phyloP scores from a whole-genome alignment of 2,329 filamentous ascomycete genomes.

The Apiospora sp. region DNA sequence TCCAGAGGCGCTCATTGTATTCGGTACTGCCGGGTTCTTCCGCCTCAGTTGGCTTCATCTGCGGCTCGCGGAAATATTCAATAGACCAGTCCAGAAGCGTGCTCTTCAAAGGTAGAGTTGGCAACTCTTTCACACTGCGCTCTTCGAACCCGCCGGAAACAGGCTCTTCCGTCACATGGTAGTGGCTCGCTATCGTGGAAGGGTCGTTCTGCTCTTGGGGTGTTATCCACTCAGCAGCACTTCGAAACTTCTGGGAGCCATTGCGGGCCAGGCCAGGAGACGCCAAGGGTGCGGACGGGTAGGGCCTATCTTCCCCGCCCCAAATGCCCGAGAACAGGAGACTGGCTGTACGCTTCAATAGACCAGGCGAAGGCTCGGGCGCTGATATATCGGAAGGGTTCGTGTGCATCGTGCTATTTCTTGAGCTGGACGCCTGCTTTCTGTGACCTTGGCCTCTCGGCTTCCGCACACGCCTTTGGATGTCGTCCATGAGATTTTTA shows the following conservation, averaged over 20 bases:
- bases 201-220: slow-evolving; percentile 81
- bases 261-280: slow-evolving; percentile 47
- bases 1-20: slow-evolving; percentile 95
- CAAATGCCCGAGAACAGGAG: slow-evolving; percentile 65
- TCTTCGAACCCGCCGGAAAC: slow-evolving; percentile 78
- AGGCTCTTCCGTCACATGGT: slow-evolving; percentile 80
- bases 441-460: slow-evolving; percentile 54
- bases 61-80: slow-evolving; percentile 96
- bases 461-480: slow-evolving; percentile 61
- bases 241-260: slow-evolving; percentile 50
- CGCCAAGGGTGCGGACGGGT: slow-evolving; percentile 39
- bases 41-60: slow-evolving; percentile 96
- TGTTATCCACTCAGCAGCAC: slow-evolving; percentile 52
- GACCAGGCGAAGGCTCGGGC: slow-evolving; percentile 62
- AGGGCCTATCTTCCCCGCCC: slow-evolving; percentile 53
- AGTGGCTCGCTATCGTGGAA: slow-evolving; percentile 70
- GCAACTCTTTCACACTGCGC: slow-evolving; percentile 64
- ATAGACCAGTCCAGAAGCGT: slow-evolving; percentile 95
- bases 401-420: slow-evolving; percentile 51
- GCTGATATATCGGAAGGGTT: slow-evolving; percentile 44
- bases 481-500: slow-evolving; percentile 77
- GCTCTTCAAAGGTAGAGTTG: slow-evolving; percentile 79
- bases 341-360: slow-evolving; percentile 70
- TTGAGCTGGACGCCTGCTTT: slow-evolving; percentile 52
- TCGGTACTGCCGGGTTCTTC: slow-evolving; percentile 96